Evolutionary conservation across 2,329 filamentous ascomycete genomes (phyloP), one percentile per base, ranked within the genome.

Genomic region (Phyllosticta citrichinensis): DNA sequence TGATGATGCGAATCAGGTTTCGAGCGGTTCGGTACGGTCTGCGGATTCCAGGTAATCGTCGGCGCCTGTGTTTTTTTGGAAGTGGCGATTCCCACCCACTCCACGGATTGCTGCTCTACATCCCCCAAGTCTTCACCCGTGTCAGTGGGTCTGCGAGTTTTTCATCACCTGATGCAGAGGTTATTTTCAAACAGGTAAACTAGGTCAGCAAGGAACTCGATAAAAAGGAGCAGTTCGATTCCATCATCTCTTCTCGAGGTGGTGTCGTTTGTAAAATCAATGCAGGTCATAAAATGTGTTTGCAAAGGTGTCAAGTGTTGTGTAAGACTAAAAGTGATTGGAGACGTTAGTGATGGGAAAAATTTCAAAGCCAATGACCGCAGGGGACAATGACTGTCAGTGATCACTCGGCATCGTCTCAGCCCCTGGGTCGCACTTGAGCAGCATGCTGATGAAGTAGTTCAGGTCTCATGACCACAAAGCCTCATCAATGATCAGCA

Each of bases 21-120:
- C 59, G 47, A 52, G 59, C 59, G 59, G 54, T 53, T 56, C 58
- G 58, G 58, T 53, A 61, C 59, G 59, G 59, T 53, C 27, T 61
- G 55, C 59, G 59, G 59, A 57, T 61, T 55, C 40, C 54, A 54
- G 59, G 52, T 27, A n/a, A 47, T 47, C 14, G 40, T 47, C 33
- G 40, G 40, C 40, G 40, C 40, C 40, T 47, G 4, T 47, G 27
- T n/a, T 47, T n/a, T 47, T 8, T 47, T n/a, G 40, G 40, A 47
- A 17, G 40, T n/a, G 40, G 17, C 40, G 40, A 47, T n/a, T 47
- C n/a, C 33, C n/a, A n/a, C 40, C 40, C 40, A 47, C 1, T 47
- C 14, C 40, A n/a, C 9, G 27, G 27, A 30, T 47, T 47, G 40
- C 17, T 47, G 40, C 40, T n/a, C 40, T 19, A n/a, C 40, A n/a